phyloP scores from a whole-genome alignment of 1,284 basidiomycete species.

The Sanguinoderma infundibulare region DNA sequence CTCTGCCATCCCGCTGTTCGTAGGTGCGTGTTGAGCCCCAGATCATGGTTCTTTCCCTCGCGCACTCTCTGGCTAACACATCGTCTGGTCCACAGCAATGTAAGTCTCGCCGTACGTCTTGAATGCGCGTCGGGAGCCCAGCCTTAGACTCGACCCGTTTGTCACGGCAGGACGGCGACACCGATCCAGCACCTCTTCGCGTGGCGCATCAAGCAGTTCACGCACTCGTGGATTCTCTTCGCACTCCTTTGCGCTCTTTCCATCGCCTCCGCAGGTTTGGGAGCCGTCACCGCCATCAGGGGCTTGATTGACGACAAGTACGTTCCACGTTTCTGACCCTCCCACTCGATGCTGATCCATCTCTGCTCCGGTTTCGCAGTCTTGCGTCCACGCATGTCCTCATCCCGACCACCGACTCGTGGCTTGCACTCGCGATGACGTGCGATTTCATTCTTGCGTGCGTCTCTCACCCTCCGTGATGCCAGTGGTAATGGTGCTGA shows the following conservation, averaged over 20 bases:
- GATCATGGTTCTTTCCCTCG: not conserved
- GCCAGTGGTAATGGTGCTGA: not conserved
- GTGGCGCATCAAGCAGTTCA: constrained; percentile 23
- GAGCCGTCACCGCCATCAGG: not conserved
- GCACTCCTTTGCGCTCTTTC: constrained; percentile 10
- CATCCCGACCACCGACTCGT: constrained; percentile 10
- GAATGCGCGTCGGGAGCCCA: not conserved
- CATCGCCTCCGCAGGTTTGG: constrained; percentile 3
- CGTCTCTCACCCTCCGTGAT: not conserved
- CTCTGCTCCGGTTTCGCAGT: not conserved
- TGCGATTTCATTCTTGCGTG: constrained; percentile 17
- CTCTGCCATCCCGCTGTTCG: constrained; percentile 13
- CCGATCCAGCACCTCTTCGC: constrained; percentile 21
- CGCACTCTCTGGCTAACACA: not conserved
- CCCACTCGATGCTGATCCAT: not conserved
- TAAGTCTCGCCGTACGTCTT: not conserved
- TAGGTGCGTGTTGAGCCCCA: constrained; percentile 12
- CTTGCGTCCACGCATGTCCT: not conserved
- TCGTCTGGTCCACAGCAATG: not conserved
- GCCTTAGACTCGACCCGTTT: not conserved
- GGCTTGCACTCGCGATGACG: constrained; percentile 9
- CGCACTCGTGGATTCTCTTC: constrained; percentile 10
- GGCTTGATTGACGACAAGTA: constrained; percentile 5
- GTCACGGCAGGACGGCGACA: not conserved
- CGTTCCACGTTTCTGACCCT: not conserved